Evolutionary conservation across 805 yeast species (phyloP).

Genomic region (Debaryomyces maramus): DNA sequence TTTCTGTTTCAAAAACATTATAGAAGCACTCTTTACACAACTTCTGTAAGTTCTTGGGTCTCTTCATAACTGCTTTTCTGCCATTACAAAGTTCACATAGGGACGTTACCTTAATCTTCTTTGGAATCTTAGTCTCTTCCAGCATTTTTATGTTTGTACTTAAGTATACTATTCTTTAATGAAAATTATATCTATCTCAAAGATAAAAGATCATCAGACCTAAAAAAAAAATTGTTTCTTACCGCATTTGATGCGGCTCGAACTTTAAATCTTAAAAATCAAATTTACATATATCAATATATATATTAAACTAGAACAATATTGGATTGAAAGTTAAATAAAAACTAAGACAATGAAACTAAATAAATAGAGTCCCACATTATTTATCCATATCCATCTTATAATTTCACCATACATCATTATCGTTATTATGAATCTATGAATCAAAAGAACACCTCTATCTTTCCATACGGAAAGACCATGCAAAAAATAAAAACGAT

Average conservation of each 20-base stretch:
- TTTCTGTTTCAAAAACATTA: constrained; percentile 89
- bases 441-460: not conserved
- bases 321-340: constrained; percentile 1
- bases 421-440: constrained; percentile 3
- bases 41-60: constrained; percentile 91
- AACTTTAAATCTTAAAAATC: not conserved
- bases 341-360: not conserved
- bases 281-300: not conserved
- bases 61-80: constrained; percentile 79
- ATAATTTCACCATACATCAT: constrained; percentile 4
- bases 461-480: constrained; percentile 6
- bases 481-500: constrained; percentile 8
- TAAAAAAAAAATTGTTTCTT: not conserved
- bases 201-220: not conserved
- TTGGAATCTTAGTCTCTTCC: constrained; percentile 7
- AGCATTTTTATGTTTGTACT: constrained; percentile 5
- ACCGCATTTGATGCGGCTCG: constrained; percentile 4
- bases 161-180: too few species aligned
- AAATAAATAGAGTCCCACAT: too few species aligned
- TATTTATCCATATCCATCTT: not conserved
- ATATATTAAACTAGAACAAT: constrained; percentile 3
- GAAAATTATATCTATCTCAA: too few species aligned
- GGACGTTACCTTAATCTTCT: constrained; percentile 37
- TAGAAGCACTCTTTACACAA: constrained; percentile 90
- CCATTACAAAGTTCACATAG: constrained; percentile 83